phyloP scores from a whole-genome alignment of 306 rosid species.

The Prunus davidiana region DNA sequence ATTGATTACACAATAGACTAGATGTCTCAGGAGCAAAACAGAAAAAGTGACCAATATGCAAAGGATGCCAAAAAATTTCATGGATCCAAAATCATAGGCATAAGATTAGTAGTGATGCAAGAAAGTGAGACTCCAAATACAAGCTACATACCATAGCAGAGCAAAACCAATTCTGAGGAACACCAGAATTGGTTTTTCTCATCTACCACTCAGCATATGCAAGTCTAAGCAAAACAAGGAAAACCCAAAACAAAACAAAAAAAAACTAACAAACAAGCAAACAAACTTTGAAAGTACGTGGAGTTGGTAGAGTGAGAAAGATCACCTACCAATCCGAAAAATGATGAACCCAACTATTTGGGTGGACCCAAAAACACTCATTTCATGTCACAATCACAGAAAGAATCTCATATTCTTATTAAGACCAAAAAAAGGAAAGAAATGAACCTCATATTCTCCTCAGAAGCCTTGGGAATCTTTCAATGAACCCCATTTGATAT shows the following conservation, averaged over 20 bases:
- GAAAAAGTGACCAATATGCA: neutral
- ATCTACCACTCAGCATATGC: neutral
- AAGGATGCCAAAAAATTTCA: no score
- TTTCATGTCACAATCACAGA: neutral
- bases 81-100: neutral
- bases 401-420: neutral
- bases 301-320: neutral
- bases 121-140: neutral
- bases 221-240: neutral
- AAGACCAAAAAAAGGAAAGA: neutral
- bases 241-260: neutral
- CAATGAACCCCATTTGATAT: neutral
- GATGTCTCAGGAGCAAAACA: neutral
- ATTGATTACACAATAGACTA: neutral
- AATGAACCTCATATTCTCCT: neutral
- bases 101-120: neutral
- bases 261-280: no score
- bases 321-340: slow-evolving; percentile 16
- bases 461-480: neutral
- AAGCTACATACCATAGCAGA: slow-evolving; percentile 12
- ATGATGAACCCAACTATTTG: neutral
- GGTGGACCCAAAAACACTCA: neutral
- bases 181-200: neutral
- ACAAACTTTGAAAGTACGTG: neutral
- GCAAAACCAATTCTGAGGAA: neutral